Evolutionary conservation across 176 grass and related monocot genomes (phyloP), one percentile per base, ranked within the genome.

Genomic region (Rhynchospora breviuscula): DNA sequence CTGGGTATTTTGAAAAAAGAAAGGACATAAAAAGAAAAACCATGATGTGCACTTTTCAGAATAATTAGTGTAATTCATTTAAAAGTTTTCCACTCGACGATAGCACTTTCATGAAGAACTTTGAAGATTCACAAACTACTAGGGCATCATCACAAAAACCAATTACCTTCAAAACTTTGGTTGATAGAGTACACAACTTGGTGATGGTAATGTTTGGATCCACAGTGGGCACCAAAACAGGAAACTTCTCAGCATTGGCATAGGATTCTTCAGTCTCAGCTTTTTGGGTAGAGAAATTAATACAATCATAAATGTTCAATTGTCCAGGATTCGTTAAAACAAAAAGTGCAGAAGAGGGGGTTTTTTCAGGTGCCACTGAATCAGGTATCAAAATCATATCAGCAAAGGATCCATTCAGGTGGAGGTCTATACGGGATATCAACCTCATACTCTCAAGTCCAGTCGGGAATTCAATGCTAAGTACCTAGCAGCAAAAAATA

Each of bases 311-410:
- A 86, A 93, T 85, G 89, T 84, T 91, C 67, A 98, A 79, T 59
- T 98, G 95, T 62, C 95, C 95, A 80, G 95, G 95, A 87, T 98
- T 98, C 64, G 95, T 91, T 85, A 98, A 83, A 78, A 98, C 74
- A 83, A 94, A 93, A 87, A 98, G 78, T 85, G 95, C 95, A 81
- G 86, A 85, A 81, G 88, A 88, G 83, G 35, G 79, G 75, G 56
- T 88, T 87, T 91, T 94, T 78, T 91, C 85, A 64, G 79, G 75
- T 78, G 87, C 71, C 64, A 82, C 87, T 60, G 77, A 79, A 88
- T 94, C 89, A 66, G 95, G 88, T 88, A 94, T 85, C 73, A 98
- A 83, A 84, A 98, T 98, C 95, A 98, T 98, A 91, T 98, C 95
- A 85, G 95, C 95, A 86, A 98, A 98, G 43, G 92, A 94, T 84